Evolutionary conservation across 371 early-diverging fungal genomes (phyloP), one percentile per base, ranked within the genome.

Genomic region (Amoeboradix gromovi): DNA sequence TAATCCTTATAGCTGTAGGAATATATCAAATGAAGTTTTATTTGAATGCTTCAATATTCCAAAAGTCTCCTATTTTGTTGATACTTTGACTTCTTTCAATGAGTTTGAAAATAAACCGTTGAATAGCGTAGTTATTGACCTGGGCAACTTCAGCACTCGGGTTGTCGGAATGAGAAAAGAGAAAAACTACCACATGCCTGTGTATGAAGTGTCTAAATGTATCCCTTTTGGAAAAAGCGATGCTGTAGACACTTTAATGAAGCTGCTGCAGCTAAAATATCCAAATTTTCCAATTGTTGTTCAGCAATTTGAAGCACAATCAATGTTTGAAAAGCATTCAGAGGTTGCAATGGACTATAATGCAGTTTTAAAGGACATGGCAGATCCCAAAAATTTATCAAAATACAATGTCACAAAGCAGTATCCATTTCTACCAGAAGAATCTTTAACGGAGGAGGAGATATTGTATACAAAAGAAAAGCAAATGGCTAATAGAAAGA

Each of bases 261-360:
- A 87, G 73, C 77, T 88, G 1, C 79, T 92, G 81, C 91, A 91
- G 74, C 79, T 87, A 31, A 92, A 92, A 74, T 92, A 91, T 72
- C 87, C 91, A 0, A 84, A 84, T 0, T 89, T 91, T 70, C 92
- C 92, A 12, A 48, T 48, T 22, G 48, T 48, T 22, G 22, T 48
- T 5, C 48, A 5, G 12, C 5, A 48, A 48, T 48, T 48, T 48
- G 48, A 48, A 5, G 48, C 48, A 12, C 12, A 48, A 48, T 5
- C 5, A 12, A 48, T 48, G 48, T 48, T 48, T 48, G 5, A 12
- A 22, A 48, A 22, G 22, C 48, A 48, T 12, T 5, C 48, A 12
- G 22, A 5, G 12, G 48, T 48, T 48, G 48, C 48, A 12, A 22
- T 12, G 22, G 22, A 48, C 22, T 48, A 48, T 48, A 22, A 48